Base-by-base conservation (phyloP, 805 yeast genomes). In the Blastobotrys peoriensis region DNA sequence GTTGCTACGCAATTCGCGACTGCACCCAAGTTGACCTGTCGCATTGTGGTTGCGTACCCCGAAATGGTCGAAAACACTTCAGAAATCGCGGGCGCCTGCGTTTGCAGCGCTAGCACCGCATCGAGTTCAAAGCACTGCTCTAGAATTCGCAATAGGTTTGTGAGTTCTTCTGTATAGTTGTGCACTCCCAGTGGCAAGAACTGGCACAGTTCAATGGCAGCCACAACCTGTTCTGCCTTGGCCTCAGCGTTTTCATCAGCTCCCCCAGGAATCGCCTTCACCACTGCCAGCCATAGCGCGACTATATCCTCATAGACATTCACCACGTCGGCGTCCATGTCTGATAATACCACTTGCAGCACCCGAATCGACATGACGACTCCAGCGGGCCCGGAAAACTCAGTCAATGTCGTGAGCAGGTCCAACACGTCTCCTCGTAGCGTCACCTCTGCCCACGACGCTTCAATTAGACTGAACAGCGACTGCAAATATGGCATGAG, bases 401-500 rank as follows among this genome's bases (percentile, higher is more conserved):
- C 30, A 13, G 30, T 25, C 30, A 25, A 25, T 13, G 13, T 25
- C 13, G 30, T 25, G 8, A 25, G 13, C 30, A 25, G 13, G 13
- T 25, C 30, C 8, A 25, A 13, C 13, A 25, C 30, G 10, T 25
- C 30, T 25, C 30, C 30, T 25, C 30, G 30, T 8, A 25, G 30
- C 8, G 30, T 13, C 8, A 25, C 30, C 30, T 25, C 30, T 8
- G 30, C 8, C 30, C 30, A 25, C 10, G 30, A 25, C 8, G 8
- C 13, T 13, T 25, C 30, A 25, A 25, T 25, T 13, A 25, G 13
- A 8, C 10, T 8, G 13, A 25, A 25, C 10, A 25, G 30, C 8
- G 30, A 25, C 30, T 25, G 30, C 8, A 62, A 51, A 15, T 54
- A 55, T 2, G 62, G 55, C 3, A 59, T 56, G 20, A 65, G 49